These are phyloP conservation scores for Pharnaceum exiguum DNA, from an alignment of 148 eudicot species.

Conservation along the genomic window DNA sequence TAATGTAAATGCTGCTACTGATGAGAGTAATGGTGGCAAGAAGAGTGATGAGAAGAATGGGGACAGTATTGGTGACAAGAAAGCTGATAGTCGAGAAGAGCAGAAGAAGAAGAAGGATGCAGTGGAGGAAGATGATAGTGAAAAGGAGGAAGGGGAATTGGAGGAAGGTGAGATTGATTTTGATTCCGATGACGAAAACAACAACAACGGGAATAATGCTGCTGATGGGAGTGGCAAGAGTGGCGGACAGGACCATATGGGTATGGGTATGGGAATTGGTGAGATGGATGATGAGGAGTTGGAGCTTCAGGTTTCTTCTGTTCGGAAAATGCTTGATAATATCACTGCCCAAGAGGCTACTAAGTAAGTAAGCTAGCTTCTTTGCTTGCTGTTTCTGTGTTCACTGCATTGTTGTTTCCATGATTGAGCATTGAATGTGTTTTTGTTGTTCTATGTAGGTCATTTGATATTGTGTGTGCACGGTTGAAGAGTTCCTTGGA, in stretches of 20 bases:
- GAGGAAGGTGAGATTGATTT: constrained; percentile 91
- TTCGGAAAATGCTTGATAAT: constrained; percentile 52
- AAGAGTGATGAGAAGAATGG: constrained; percentile 23
- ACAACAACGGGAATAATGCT: background rate
- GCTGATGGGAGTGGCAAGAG: background rate
- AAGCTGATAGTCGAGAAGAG: no score
- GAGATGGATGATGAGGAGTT: constrained; percentile 33
- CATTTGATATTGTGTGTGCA: constrained; percentile 53
- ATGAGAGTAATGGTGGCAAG: background rate
- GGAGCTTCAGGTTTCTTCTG: constrained; percentile 43
- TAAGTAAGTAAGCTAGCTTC: constrained; percentile 43
- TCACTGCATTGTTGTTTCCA: background rate
- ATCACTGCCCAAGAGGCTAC: constrained; percentile 42
- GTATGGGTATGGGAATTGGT: constrained; percentile 7
- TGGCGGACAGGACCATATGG: constrained; percentile 8
- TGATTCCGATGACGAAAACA: constrained; percentile 33
- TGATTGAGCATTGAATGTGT: constrained; percentile 2
- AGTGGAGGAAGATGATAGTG: constrained; percentile 24
- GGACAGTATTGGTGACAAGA: constrained; percentile 29
- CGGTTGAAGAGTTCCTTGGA: constrained; percentile 42
- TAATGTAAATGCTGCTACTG: background rate
- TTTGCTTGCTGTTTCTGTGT: background rate
- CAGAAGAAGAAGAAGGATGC: constrained; percentile 8
- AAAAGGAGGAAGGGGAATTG: constrained; percentile 80
- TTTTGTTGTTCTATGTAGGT: constrained; percentile 36